Base-by-base conservation (phyloP, 164 flowering plant genomes). In the Houttuynia cordata region DNA sequence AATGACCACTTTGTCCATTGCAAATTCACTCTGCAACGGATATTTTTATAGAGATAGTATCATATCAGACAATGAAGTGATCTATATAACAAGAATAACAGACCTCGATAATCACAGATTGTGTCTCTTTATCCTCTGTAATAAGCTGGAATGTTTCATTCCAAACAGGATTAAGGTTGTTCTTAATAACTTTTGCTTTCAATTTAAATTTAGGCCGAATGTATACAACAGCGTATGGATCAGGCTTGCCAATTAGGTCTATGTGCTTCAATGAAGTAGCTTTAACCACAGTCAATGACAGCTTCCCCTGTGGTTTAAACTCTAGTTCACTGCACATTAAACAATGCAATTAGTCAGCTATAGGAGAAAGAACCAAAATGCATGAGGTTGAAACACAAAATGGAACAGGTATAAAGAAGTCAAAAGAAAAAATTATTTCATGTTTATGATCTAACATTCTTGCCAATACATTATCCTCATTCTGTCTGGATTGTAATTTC, bases 161-260 rank as follows among this genome's bases (percentile, higher is more conserved):
- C 99, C 99, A 94, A 52, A 81, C 81, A 64, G 99, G 99, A 74
- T 88, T 88, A 53, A 94, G 80, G 76, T 91, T 94, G 77, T 91
- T 84, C 5, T 91, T 82, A 21, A 91, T 49, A 55, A 74, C 79
- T 67, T 85, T 82, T 52, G 99, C 80, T 70, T 94, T 91, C 53
- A 81, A 76, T 75, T 87, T 94, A 74, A 81, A 81, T 22, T 88
- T 64, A 50, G 97, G 97, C 21, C 91, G 89, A 62, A 94, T 77
- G 60, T 79, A 62, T 24, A 87, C 58, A 69, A 82, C 84, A 25
- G 69, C 91, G 67, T 91, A 91, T 45, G 97, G 99, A 77, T 94
- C 99, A 41, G 99, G 91, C 74, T 94, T 94, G 67, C 99, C 96
- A 66, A 94, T 78, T 91, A 91, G 73, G 74, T 94, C 99, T 93